phyloP scores from a whole-genome alignment of 2,329 filamentous ascomycete species.

The Dactylellina drechsleri region DNA sequence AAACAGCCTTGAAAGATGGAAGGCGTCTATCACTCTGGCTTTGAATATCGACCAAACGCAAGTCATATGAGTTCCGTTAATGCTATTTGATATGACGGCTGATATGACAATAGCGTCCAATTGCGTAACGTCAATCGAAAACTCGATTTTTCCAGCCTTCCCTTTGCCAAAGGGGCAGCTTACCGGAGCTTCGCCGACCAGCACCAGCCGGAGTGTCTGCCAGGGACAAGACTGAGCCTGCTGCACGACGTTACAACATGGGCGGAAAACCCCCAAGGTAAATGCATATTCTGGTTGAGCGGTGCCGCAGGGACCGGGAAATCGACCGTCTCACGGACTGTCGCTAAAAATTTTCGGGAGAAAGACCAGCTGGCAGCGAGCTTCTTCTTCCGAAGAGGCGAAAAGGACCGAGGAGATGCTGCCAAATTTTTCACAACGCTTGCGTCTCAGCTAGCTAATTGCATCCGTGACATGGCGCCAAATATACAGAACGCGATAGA shows the following conservation, averaged over 20 bases:
- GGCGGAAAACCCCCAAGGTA: constrained; percentile 28
- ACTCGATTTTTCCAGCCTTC: constrained; percentile 16
- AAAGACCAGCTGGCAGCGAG: constrained; percentile 39
- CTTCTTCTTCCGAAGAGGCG: constrained; percentile 44
- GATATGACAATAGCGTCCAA: constrained; percentile 5
- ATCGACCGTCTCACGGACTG: constrained; percentile 40
- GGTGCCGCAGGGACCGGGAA: no score
- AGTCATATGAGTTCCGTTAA: not conserved
- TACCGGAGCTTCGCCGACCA: constrained; percentile 56
- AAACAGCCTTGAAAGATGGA: constrained; percentile 21
- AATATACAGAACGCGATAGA: constrained; percentile 12
- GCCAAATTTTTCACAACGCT: constrained; percentile 49
- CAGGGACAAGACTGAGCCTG: constrained; percentile 57
- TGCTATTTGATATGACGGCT: not conserved
- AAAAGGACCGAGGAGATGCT: constrained; percentile 31
- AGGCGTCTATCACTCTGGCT: constrained; percentile 9
- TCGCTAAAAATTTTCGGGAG: constrained; percentile 12
- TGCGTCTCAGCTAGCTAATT: constrained; percentile 18
- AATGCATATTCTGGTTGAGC: constrained; percentile 61
- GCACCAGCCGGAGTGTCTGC: constrained; percentile 56
- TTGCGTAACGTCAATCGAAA: constrained; percentile 13
- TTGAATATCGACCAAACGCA: constrained; percentile 25
- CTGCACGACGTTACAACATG: constrained; percentile 50
- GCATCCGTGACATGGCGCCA: not conserved
- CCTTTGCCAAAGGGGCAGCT: constrained; percentile 48